These are phyloP conservation scores for Rhododendron kiyosumense DNA, from an alignment of 148 eudicot genomes.

Conservation along the genomic window DNA sequence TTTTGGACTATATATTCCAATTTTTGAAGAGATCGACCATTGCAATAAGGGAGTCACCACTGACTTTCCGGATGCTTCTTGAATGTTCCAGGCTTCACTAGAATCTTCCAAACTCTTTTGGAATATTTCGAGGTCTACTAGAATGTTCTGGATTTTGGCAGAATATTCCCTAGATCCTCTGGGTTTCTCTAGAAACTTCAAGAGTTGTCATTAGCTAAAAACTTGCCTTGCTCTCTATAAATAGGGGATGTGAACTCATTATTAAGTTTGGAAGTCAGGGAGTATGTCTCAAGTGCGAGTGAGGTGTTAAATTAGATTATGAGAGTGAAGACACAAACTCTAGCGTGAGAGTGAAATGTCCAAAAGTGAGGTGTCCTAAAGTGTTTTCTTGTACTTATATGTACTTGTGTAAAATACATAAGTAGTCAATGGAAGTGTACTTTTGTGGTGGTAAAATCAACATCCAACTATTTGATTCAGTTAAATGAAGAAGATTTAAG, in stretches of 20 bases:
- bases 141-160: background rate
- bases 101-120: background rate
- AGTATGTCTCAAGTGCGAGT: background rate
- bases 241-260: background rate
- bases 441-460: background rate
- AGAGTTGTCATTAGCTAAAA: background rate
- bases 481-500: too few relatives aligned
- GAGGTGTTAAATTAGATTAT: background rate
- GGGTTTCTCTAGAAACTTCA: background rate
- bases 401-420: background rate
- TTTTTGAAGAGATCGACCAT: too few relatives aligned
- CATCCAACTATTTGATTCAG: background rate
- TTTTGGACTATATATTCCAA: too few relatives aligned
- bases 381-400: background rate
- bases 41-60: background rate
- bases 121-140: background rate
- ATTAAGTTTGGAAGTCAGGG: background rate
- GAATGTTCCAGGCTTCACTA: background rate
- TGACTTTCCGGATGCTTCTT: background rate
- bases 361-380: background rate
- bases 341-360: background rate
- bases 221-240: background rate
- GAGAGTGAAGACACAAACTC: background rate
- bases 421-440: background rate
- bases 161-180: background rate